Conservation (phyloP, 345 rosid species). For the Rhizophora mangle region DNA sequence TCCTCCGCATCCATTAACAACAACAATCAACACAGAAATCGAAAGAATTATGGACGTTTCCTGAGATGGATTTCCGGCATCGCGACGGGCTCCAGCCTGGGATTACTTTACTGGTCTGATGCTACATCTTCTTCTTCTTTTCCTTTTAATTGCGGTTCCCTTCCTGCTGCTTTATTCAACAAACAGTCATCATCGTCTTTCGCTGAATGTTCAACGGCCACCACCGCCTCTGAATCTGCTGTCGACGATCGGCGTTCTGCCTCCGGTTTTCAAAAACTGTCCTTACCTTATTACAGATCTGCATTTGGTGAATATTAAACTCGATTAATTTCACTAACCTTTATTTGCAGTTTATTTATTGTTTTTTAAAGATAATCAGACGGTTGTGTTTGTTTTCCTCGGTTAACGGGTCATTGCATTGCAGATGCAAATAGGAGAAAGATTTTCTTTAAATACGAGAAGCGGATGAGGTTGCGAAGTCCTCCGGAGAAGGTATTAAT, state of each 20-base stretch:
- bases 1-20: conserved; percentile 12
- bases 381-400: background rate
- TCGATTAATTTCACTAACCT: background rate
- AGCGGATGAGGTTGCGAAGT: conserved; percentile 84
- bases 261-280: conserved; percentile 45
- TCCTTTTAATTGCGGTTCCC: conserved; percentile 22
- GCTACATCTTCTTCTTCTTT: background rate
- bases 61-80: conserved; percentile 52
- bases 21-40: conserved; percentile 10
- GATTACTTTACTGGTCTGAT: conserved; percentile 47
- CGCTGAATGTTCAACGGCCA: conserved; percentile 41
- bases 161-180: conserved; percentile 28
- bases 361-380: background rate
- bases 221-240: conserved; percentile 21
- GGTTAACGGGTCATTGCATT: conserved; percentile 21
- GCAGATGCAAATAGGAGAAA: conserved; percentile 79
- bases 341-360: conserved; percentile 54
- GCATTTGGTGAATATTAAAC: conserved; percentile 15
- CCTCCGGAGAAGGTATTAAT: conserved; percentile 82
- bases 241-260: conserved; percentile 22
- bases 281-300: conserved; percentile 61
- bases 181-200: conserved; percentile 38
- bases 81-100: conserved; percentile 55
- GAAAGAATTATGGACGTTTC: conserved; percentile 18
- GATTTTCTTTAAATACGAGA: conserved; percentile 92